These are phyloP conservation scores for Exophiala sideris DNA, from an alignment of 2,329 filamentous ascomycete species.

Conservation along the genomic window DNA sequence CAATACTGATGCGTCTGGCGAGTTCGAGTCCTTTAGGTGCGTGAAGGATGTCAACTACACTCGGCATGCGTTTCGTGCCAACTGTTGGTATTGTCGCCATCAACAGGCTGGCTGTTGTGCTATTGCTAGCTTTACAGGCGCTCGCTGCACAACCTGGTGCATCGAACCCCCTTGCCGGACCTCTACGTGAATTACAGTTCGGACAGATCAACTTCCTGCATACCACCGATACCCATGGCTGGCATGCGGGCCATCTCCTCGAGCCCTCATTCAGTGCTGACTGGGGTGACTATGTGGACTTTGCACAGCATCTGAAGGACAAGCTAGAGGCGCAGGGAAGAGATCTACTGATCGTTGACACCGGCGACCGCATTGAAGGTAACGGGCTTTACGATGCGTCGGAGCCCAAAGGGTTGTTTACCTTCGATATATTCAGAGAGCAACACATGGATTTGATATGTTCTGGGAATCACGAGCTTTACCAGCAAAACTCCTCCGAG, in stretches of 20 bases:
- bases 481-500: constrained; percentile 72
- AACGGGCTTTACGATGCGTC: constrained; percentile 94
- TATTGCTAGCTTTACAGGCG: constrained; percentile 19
- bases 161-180: constrained; percentile 71
- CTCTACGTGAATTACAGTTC: constrained; percentile 81
- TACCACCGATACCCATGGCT: constrained; percentile 93
- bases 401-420: constrained; percentile 79
- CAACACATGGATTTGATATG: constrained; percentile 81
- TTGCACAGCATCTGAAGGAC: constrained; percentile 75
- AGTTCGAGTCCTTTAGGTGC: too few species aligned
- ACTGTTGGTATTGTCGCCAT: too few species aligned
- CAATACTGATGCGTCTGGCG: too few species aligned
- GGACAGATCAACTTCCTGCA: constrained; percentile 97
- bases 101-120: constrained; percentile 1
- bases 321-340: constrained; percentile 73
- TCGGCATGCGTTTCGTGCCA: too few species aligned
- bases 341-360: constrained; percentile 91
- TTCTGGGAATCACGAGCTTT: constrained; percentile 93
- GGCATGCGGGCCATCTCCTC: constrained; percentile 88
- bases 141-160: constrained; percentile 72
- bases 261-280: constrained; percentile 94
- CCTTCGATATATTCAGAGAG: constrained; percentile 79
- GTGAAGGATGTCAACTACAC: too few species aligned
- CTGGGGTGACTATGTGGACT: constrained; percentile 97
- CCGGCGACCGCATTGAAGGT: constrained; percentile 87